Evolutionary conservation across 768 basidiomycete genomes (phyloP).

Genomic region (Boletus pseudopeckii): DNA sequence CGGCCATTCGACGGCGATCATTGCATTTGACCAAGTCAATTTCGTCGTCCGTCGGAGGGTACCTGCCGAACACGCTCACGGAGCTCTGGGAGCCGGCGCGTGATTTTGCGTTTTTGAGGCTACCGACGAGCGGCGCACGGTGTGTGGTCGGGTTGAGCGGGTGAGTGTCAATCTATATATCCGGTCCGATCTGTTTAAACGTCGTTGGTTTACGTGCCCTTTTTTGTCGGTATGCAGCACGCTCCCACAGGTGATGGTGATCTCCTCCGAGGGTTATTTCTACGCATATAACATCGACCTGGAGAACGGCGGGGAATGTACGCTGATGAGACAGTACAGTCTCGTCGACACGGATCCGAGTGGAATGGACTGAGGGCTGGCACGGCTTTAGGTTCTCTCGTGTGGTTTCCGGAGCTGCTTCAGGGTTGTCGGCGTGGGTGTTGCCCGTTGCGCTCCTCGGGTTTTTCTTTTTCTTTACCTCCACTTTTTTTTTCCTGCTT

Average conservation of each 20-base stretch:
- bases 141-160: constrained; percentile 88
- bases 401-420: not conserved
- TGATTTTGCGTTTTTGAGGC: constrained; percentile 87
- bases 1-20: constrained; percentile 63
- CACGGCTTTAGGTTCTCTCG: not conserved
- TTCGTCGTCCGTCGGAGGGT: constrained; percentile 77
- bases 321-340: constrained; percentile 90
- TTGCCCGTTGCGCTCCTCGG: not conserved
- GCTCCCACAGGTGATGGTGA: constrained; percentile 95
- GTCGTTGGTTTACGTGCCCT: not conserved
- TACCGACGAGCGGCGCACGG: constrained; percentile 74
- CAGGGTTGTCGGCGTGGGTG: not conserved
- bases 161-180: constrained; percentile 44
- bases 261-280: constrained; percentile 93
- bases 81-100: constrained; percentile 97
- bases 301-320: constrained; percentile 94
- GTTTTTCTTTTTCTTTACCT: not conserved
- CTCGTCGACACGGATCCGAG: constrained; percentile 28
- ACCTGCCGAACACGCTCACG: constrained; percentile 83
- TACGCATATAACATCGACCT: constrained; percentile 95
- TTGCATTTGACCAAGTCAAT: constrained; percentile 71
- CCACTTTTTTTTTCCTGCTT: not conserved
- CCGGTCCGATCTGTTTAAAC: not conserved
- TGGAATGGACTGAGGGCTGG: constrained; percentile 28
- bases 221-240: constrained; percentile 49